These are phyloP conservation scores for Cryphonectria nitschkei DNA, from an alignment of 2,329 filamentous ascomycete genomes.

Conservation along the genomic window DNA sequence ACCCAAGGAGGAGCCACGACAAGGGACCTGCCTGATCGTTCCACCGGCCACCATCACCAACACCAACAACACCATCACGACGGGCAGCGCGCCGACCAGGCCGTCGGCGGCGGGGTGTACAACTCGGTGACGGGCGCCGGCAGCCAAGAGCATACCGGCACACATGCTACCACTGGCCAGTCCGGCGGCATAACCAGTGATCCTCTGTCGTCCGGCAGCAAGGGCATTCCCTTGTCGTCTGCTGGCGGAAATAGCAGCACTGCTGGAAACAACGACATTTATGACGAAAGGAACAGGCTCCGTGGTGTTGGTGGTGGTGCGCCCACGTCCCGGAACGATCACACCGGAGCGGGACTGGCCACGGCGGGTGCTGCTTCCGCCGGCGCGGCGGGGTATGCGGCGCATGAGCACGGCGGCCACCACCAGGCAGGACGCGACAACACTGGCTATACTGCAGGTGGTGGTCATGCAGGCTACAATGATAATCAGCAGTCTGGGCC, in stretches of 20 bases:
- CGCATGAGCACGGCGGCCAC: slow-evolving; percentile 22
- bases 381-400: slow-evolving; percentile 28
- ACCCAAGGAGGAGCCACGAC: slow-evolving; percentile 7
- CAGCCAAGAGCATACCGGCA: slow-evolving; percentile 13
- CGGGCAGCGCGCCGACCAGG: not conserved
- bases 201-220: slow-evolving; percentile 17
- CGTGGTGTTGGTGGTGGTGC: slow-evolving; percentile 19
- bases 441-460: slow-evolving; percentile 1
- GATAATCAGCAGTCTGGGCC: not conserved
- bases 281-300: slow-evolving; percentile 25
- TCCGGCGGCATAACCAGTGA: slow-evolving; percentile 18
- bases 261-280: not conserved
- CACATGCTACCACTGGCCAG: slow-evolving; percentile 7
- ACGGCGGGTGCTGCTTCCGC: slow-evolving; percentile 11
- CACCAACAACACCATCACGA: slow-evolving; percentile 5
- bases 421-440: slow-evolving; percentile 14
- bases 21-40: slow-evolving; percentile 16
- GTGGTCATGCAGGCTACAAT: slow-evolving; percentile 18
- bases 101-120: slow-evolving; percentile 13
- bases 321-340: slow-evolving; percentile 28
- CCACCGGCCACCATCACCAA: not conserved
- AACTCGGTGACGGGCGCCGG: slow-evolving; percentile 21
- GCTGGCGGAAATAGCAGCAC: not conserved
- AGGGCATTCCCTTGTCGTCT: slow-evolving; percentile 4
- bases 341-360: slow-evolving; percentile 15